These are phyloP conservation scores for Yamadazyma aaseri DNA, from an alignment of 1,139 yeast species.

Conservation along the genomic window DNA sequence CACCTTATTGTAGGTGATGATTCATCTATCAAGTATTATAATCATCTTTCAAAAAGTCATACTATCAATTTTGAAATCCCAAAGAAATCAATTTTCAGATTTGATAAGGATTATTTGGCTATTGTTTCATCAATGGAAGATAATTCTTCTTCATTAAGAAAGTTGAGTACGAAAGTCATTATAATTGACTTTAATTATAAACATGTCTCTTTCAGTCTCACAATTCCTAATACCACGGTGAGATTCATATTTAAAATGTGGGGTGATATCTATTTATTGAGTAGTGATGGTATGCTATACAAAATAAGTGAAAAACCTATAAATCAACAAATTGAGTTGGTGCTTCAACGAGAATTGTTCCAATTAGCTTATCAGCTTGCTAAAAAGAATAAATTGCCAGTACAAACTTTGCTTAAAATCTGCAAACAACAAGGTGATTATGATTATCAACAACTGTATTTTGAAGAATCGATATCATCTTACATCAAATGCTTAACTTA, in stretches of 20 bases:
- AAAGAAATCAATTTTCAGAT: slow-evolving; percentile 52
- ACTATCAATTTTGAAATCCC: slow-evolving; percentile 59
- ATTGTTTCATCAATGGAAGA: slow-evolving; percentile 51
- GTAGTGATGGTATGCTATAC: slow-evolving; percentile 75
- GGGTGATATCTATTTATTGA: slow-evolving; percentile 58
- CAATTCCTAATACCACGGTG: slow-evolving; percentile 61
- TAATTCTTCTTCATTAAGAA: slow-evolving; percentile 15
- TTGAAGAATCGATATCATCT: slow-evolving; percentile 66
- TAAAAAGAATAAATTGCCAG: slow-evolving; percentile 39
- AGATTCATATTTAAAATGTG: slow-evolving; percentile 53
- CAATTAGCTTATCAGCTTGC: slow-evolving; percentile 76
- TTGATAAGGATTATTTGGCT: slow-evolving; percentile 48
- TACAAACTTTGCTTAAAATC: slow-evolving; percentile 46
- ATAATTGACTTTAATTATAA: slow-evolving; percentile 70
- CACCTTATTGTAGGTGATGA: slow-evolving; percentile 55
- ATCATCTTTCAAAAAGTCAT: slow-evolving; percentile 53
- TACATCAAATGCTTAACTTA: slow-evolving; percentile 49
- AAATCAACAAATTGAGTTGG: slow-evolving; percentile 65
- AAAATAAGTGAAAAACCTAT: slow-evolving; percentile 66
- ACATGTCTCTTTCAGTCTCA: slow-evolving; percentile 67
- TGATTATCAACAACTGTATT: slow-evolving; percentile 64
- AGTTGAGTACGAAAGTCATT: slow-evolving; percentile 47
- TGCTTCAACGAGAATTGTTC: slow-evolving; percentile 69
- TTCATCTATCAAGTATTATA: slow-evolving; percentile 54
- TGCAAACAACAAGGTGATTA: slow-evolving; percentile 70